phyloP scores from a whole-genome alignment of 768 basidiomycete genomes.

The Austroboletus eburneus region DNA sequence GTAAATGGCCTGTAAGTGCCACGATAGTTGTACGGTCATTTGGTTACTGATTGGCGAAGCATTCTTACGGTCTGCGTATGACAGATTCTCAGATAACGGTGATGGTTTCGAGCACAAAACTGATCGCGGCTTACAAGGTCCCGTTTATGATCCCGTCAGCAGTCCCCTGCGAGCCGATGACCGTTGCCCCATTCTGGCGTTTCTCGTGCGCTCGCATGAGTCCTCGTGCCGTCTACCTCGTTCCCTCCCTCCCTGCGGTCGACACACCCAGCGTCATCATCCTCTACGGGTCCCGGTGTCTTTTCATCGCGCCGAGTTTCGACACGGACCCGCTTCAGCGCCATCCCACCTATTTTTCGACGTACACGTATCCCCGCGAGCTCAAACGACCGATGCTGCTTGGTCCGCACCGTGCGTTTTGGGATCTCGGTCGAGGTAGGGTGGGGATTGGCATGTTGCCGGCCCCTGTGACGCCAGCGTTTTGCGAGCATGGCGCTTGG shows the following conservation, averaged over 20 bases:
- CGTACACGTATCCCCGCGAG: constrained; percentile 4
- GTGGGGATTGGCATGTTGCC: constrained; percentile 5
- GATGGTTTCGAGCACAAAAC: background rate
- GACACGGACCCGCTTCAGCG: constrained; percentile 6
- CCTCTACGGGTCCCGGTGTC: constrained; percentile 7
- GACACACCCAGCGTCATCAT: constrained; percentile 7
- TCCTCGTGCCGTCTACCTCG: constrained; percentile 8
- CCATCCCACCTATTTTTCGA: constrained; percentile 14
- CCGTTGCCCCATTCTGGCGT: constrained; percentile 5
- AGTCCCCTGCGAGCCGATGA: background rate
- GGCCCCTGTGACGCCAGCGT: constrained; percentile 1
- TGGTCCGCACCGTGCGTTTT: constrained; percentile 13
- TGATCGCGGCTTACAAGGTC: constrained; percentile 5
- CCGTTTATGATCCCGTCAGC: background rate
- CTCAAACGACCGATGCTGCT: constrained; percentile 4
- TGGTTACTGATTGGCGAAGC: background rate
- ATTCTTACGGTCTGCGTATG: constrained; percentile 7
- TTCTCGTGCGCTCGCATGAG: constrained; percentile 7
- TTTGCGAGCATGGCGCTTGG: constrained; percentile 3
- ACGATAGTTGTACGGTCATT: background rate
- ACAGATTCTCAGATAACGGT: constrained; percentile 8
- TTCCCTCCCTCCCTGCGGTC: constrained; percentile 10
- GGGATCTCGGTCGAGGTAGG: constrained; percentile 9
- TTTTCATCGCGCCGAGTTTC: constrained; percentile 9
- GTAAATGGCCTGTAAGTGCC: background rate